Conservation (phyloP, 129 eudicot species). For the Lonicera japonica region DNA sequence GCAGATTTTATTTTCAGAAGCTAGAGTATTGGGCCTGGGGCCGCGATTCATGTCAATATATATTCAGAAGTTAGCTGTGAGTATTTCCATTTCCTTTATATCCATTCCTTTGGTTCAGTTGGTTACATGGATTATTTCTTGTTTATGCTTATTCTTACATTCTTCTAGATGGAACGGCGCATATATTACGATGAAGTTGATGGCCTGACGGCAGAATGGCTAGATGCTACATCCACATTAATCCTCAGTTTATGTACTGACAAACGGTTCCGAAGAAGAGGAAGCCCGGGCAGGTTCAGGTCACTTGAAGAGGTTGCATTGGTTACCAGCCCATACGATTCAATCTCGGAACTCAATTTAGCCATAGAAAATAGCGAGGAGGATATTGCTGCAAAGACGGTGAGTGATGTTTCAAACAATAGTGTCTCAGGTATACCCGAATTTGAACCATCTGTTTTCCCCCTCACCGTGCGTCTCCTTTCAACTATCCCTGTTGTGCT, state of each 20-base stretch:
- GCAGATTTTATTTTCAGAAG: slow-evolving; percentile 74
- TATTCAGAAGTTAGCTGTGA: slow-evolving; percentile 72
- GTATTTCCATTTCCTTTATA: slow-evolving; percentile 10
- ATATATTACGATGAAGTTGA: slow-evolving; percentile 90
- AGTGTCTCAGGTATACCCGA: neutral
- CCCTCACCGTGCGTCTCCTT: slow-evolving; percentile 58
- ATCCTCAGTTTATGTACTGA: slow-evolving; percentile 37
- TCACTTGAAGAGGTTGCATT: slow-evolving; percentile 66
- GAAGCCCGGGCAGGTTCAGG: slow-evolving; percentile 47
- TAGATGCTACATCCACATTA: slow-evolving; percentile 73
- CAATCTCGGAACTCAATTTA: slow-evolving; percentile 18
- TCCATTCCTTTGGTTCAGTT: too few relatives aligned
- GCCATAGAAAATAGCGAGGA: slow-evolving; percentile 11
- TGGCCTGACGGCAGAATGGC: slow-evolving; percentile 81
- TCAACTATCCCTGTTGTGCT: slow-evolving; percentile 79
- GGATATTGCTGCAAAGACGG: slow-evolving; percentile 1
- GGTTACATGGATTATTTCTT: neutral
- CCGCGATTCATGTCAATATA: slow-evolving; percentile 90
- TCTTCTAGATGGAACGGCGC: slow-evolving; percentile 68
- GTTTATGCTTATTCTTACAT: neutral
- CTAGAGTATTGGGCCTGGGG: slow-evolving; percentile 88
- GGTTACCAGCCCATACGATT: slow-evolving; percentile 39
- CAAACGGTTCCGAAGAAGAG: slow-evolving; percentile 47
- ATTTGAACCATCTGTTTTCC: slow-evolving; percentile 65
- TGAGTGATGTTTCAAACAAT: neutral